These are phyloP conservation scores for Fusarium sp. DNA, from an alignment of 2,329 filamentous ascomycete genomes.

Conservation along the genomic window DNA sequence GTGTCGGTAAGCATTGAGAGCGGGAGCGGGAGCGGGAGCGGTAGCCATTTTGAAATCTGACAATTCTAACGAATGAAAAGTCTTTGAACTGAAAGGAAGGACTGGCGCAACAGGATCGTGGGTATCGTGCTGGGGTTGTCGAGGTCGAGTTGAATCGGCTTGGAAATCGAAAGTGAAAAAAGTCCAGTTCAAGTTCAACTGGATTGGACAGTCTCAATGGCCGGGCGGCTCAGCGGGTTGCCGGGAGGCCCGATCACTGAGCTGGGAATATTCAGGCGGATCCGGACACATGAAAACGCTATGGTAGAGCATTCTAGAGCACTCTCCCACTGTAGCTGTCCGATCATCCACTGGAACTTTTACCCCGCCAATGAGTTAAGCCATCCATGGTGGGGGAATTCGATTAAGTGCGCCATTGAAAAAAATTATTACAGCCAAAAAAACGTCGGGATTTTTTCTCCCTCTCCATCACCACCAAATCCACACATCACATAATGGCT, in stretches of 20 bases:
- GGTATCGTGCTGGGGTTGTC: neutral
- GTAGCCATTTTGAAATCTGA: constrained; percentile 26
- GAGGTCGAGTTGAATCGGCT: neutral
- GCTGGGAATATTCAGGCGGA: neutral
- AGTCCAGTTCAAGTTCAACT: neutral
- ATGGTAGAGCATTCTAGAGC: neutral
- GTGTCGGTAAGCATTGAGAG: constrained; percentile 80
- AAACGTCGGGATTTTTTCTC: constrained; percentile 22
- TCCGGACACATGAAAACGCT: neutral
- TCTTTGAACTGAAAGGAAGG: no score
- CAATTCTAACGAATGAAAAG: neutral
- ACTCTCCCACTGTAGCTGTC: constrained; percentile 3
- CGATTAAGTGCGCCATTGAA: constrained; percentile 21
- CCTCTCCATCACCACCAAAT: constrained; percentile 31
- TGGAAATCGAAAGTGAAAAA: constrained; percentile 27
- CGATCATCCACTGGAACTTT: constrained; percentile 14
- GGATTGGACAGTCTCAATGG: neutral
- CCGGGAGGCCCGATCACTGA: neutral
- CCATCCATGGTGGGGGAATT: constrained; percentile 35
- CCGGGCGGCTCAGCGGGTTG: neutral
- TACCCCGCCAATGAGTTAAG: constrained; percentile 38
- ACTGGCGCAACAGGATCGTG: neutral
- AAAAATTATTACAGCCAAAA: constrained; percentile 32
- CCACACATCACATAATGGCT: constrained; percentile 64
- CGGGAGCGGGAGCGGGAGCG: constrained; percentile 65